A percentile compares a stretch with the other conserved stretches of the same genome.
phyloP scores from a whole-genome alignment of 2,329 filamentous ascomycete genomes.

The Myriangium duriaei region DNA sequence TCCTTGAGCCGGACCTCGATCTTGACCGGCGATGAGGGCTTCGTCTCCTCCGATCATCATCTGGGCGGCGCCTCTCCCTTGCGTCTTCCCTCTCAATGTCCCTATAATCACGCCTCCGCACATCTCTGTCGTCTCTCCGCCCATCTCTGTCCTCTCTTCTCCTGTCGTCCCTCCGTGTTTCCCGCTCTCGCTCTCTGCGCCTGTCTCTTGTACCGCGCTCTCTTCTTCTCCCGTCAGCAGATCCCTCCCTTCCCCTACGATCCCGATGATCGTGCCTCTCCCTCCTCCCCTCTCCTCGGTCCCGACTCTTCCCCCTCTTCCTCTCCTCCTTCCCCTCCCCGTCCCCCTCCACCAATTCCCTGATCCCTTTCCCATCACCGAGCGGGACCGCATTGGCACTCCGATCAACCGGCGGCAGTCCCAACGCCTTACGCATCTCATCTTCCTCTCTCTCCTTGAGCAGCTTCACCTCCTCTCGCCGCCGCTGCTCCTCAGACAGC shows the following conservation, averaged over 20 bases:
- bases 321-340: slow-evolving; percentile 41
- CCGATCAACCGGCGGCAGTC: slow-evolving; percentile 57
- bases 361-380: slow-evolving; percentile 34
- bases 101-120: background rate
- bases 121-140: background rate
- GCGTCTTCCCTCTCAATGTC: slow-evolving; percentile 12
- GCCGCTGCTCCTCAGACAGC: slow-evolving; percentile 46
- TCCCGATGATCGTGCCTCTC: slow-evolving; percentile 25
- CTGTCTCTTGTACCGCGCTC: slow-evolving; percentile 17
- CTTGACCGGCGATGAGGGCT: slow-evolving; percentile 14
- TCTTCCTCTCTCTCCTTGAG: slow-evolving; percentile 91
- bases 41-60: background rate
- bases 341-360: slow-evolving; percentile 19
- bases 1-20: slow-evolving; percentile 17
- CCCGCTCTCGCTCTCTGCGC: slow-evolving; percentile 13
- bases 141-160: slow-evolving; percentile 5
- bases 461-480: slow-evolving; percentile 65
- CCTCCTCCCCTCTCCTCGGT: too few species aligned
- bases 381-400: slow-evolving; percentile 55
- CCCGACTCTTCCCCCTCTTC: slow-evolving; percentile 37
- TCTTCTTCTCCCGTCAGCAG: slow-evolving; percentile 15
- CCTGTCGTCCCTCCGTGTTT: slow-evolving; percentile 1
- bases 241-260: slow-evolving; percentile 20
- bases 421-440: slow-evolving; percentile 71
- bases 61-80: background rate